A percentile compares a stretch with the other conserved stretches of the same genome.
These are phyloP conservation scores for Forsythia viridissima DNA, from an alignment of 257 asterid genomes.

Conservation along the genomic window DNA sequence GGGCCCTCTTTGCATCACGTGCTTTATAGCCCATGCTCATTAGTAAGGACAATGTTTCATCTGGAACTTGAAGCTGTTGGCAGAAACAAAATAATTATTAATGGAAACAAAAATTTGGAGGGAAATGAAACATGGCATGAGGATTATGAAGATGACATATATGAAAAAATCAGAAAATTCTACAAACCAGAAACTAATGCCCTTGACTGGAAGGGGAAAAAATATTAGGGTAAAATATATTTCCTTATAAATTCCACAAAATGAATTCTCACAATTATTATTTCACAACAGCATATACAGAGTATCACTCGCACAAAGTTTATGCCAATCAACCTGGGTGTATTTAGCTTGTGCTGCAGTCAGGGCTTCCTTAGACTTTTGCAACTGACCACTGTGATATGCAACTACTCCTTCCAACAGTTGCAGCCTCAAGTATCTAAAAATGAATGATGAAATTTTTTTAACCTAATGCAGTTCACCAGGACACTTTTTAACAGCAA, in stretches of 20 bases:
- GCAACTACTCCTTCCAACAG: conserved; percentile 93
- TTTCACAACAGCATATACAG: conserved; percentile 10
- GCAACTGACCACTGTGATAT: conserved; percentile 68
- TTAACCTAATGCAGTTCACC: conserved; percentile 8
- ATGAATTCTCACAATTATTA: background rate
- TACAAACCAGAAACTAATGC: background rate
- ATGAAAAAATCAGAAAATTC: background rate
- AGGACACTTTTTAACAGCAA: conserved; percentile 18
- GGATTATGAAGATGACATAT: background rate
- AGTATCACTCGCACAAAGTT: conserved; percentile 2
- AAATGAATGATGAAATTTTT: conserved; percentile 17
- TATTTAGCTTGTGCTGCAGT: conserved; percentile 72
- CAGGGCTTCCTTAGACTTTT: conserved; percentile 60
- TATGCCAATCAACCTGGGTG: conserved; percentile 47
- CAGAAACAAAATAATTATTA: background rate
- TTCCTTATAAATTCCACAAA: conserved; percentile 6
- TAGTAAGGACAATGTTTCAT: conserved; percentile 68
- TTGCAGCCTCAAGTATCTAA: conserved; percentile 84
- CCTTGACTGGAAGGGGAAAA: background rate
- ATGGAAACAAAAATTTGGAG: conserved; percentile 7
- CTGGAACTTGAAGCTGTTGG: conserved; percentile 87
- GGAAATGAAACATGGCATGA: background rate
- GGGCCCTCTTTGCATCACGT: conserved; percentile 83
- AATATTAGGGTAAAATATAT: background rate
- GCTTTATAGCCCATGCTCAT: conserved; percentile 86